These are phyloP conservation scores for Epichloe glyceriae DNA, from an alignment of 2,329 filamentous ascomycete genomes.

Conservation along the genomic window DNA sequence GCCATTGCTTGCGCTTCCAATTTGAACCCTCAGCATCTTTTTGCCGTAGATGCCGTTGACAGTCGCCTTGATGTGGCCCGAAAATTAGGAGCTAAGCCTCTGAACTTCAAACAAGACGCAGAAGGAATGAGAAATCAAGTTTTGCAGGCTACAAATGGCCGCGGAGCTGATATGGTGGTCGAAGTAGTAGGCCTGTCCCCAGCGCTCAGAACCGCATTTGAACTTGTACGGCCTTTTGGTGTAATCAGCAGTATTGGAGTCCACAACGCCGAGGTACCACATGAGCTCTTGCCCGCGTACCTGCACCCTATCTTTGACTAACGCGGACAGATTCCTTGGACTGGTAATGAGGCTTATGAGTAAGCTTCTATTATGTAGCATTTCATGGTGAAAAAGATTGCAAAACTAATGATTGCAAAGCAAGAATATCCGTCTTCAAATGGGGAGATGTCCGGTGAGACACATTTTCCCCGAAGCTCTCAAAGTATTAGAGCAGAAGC, in stretches of 20 bases:
- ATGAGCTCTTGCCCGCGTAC: not conserved
- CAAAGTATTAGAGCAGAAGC: slow-evolving; percentile 50
- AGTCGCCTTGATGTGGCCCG: slow-evolving; percentile 61
- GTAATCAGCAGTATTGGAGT: slow-evolving; percentile 65
- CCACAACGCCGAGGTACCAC: slow-evolving; percentile 53
- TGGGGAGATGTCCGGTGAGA: slow-evolving; percentile 65
- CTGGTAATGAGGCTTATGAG: slow-evolving; percentile 48
- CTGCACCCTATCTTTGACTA: not conserved
- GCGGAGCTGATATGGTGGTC: slow-evolving; percentile 76
- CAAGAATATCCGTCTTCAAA: slow-evolving; percentile 62
- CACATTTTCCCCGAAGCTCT: slow-evolving; percentile 56
- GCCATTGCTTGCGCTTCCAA: slow-evolving; percentile 67
- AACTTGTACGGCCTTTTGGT: slow-evolving; percentile 59
- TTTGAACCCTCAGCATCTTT: slow-evolving; percentile 59
- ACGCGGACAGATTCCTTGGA: slow-evolving; percentile 46
- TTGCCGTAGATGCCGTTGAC: slow-evolving; percentile 69
- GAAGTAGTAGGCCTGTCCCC: slow-evolving; percentile 62
- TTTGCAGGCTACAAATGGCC: slow-evolving; percentile 60
- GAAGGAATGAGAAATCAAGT: slow-evolving; percentile 56
- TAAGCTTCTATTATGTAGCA: slow-evolving; percentile 15
- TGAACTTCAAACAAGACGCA: slow-evolving; percentile 56
- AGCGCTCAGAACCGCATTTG: slow-evolving; percentile 57
- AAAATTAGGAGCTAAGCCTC: slow-evolving; percentile 65
- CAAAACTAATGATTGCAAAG: slow-evolving; percentile 21
- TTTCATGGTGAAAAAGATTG: slow-evolving; percentile 4